Base-by-base conservation (phyloP, 2,329 filamentous ascomycete species). In the Cercospora sp. region DNA sequence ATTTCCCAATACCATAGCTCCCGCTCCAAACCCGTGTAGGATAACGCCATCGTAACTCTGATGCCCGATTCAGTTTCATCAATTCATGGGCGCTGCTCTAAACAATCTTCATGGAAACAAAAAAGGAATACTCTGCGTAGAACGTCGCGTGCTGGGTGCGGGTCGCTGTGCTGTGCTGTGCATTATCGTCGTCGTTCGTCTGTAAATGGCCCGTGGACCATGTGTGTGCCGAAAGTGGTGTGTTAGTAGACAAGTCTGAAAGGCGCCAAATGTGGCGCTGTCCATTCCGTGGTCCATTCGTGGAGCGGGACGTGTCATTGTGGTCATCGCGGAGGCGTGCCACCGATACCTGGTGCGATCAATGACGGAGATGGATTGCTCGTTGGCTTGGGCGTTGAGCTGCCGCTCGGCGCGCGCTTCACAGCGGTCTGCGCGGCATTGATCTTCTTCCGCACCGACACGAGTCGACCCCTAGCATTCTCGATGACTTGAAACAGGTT, bases 371-470 rank as follows among this genome's bases (percentile, higher is more conserved):
- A 70, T 20, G 67, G 60, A 23, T 62, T 59, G 53, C 64, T 71
- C 2, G 62, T 57, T 13, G 70, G 57, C 64, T 72, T 72, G 5
- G 70, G 71, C 16, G 71, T 70, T 20, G 67, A 70, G 51, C 63
- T 65, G 53, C 69, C 65, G 65, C 42, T 51, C 30, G 73, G 72
- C 28, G 69, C 65, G 18, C 73, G 73, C 67, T 74, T 75, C 39
- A 69, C 57, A 28, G 76, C 72, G 65, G 79, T 79, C 66, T 82
- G 80, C 5, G 72, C 69, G 0, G 75, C 69, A 33, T 81, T 78
- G 30, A 83, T 79, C 75, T 84, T 84, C 75, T 80, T 82, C 70
- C 81, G 77, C 16, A 84, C 76, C 12, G 79, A 74, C 61, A 75
- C 73, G 48, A 83, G 79, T 39, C 83, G 81, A 28, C 74, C 73